These are phyloP conservation scores for Schwanniomyces sp. DNA, from an alignment of 805 yeast species.

Conservation along the genomic window DNA sequence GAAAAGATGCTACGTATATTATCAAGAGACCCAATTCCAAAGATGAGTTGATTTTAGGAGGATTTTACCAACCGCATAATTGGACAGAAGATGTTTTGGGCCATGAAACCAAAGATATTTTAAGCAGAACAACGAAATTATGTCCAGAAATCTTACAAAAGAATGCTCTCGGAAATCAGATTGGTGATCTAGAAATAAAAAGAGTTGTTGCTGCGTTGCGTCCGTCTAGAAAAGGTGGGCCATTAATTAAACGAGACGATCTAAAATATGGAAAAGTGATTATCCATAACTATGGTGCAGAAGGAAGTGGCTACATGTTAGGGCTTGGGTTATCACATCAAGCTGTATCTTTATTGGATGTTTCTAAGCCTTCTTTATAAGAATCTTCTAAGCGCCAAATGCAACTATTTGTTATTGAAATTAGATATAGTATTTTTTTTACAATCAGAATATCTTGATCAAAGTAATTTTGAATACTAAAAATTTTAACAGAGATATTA, in stretches of 20 bases:
- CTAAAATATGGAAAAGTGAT: conserved; percentile 25
- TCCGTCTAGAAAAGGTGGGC: conserved; percentile 77
- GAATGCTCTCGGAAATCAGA: conserved; percentile 28
- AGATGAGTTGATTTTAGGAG: conserved; percentile 56
- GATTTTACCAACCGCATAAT: conserved; percentile 63
- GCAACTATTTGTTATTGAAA: too few species aligned
- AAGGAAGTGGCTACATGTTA: conserved; percentile 66
- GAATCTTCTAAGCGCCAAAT: too few species aligned
- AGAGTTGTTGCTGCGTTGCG: conserved; percentile 74
- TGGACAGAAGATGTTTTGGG: conserved; percentile 61
- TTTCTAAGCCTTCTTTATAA: neutral
- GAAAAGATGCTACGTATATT: conserved; percentile 18
- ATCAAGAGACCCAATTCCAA: conserved; percentile 22
- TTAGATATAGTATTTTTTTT: too few species aligned
- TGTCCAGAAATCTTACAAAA: conserved; percentile 48
- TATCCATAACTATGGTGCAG: conserved; percentile 72
- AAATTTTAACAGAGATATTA: too few species aligned
- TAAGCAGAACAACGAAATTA: conserved; percentile 54
- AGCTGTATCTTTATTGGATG: conserved; percentile 23
- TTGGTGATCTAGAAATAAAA: conserved; percentile 49
- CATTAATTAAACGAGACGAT: conserved; percentile 59
- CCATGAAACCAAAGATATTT: conserved; percentile 59
- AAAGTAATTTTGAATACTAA: too few species aligned
- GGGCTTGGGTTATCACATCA: conserved; percentile 59
- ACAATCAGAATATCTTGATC: too few species aligned